Conservation (phyloP, 2,329 filamentous ascomycete species). For the Talaromyces sp. region DNA sequence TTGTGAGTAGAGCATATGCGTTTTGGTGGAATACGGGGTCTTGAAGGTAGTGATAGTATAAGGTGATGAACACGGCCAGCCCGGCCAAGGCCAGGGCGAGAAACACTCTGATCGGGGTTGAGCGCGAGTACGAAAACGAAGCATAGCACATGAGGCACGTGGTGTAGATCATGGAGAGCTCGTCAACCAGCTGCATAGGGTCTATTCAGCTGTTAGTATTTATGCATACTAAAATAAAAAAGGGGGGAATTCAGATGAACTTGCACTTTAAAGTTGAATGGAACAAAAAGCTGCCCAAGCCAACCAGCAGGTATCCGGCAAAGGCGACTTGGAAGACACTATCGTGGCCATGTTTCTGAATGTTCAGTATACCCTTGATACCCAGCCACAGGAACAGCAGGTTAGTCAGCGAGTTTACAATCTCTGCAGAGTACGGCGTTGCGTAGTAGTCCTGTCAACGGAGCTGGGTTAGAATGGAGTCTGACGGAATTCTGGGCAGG, state of each 20-base stretch:
- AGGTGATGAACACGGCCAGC: slow-evolving; percentile 65
- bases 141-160: slow-evolving; percentile 68
- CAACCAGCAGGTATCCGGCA: slow-evolving; percentile 58
- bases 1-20: slow-evolving; percentile 69
- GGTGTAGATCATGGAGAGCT: slow-evolving; percentile 69
- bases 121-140: slow-evolving; percentile 67
- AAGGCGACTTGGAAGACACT: slow-evolving; percentile 68
- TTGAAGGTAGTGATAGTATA: slow-evolving; percentile 76
- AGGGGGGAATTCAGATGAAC: slow-evolving; percentile 19
- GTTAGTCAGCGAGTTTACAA: slow-evolving; percentile 79
- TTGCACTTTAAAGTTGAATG: slow-evolving; percentile 61
- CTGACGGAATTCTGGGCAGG: background rate
- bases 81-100: slow-evolving; percentile 56
- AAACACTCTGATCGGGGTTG: slow-evolving; percentile 45
- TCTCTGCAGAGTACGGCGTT: slow-evolving; percentile 70
- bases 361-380: slow-evolving; percentile 68
- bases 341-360: slow-evolving; percentile 67
- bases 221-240: background rate
- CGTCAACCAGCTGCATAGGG: slow-evolving; percentile 67
- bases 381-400: slow-evolving; percentile 75
- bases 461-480: background rate
- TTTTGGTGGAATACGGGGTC: slow-evolving; percentile 80
- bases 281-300: slow-evolving; percentile 59
- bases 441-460: slow-evolving; percentile 66
- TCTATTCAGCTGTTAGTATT: slow-evolving; percentile 38